A percentile compares a stretch with the other conserved stretches of the same genome.
Evolutionary conservation across 768 basidiomycete genomes (phyloP).

Genomic region (Strobilomyces confusus): DNA sequence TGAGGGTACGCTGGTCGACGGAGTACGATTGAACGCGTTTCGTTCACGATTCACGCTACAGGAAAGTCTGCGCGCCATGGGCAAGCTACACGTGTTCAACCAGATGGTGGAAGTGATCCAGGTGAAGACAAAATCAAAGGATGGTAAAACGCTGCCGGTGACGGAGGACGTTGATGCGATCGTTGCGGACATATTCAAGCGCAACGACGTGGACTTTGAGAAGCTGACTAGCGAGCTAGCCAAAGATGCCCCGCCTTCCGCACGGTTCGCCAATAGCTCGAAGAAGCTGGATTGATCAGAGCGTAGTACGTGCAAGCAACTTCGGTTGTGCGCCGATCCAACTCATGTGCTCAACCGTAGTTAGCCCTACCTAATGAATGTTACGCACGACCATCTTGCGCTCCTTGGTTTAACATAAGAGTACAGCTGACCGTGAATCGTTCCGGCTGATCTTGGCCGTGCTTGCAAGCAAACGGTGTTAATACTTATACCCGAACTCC

Average conservation of each 20-base stretch:
- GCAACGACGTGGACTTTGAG: constrained; percentile 30
- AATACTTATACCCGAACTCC: no score
- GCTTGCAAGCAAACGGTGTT: neutral
- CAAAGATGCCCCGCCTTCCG: constrained; percentile 13
- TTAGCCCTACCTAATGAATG: neutral
- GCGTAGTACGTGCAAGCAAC: neutral
- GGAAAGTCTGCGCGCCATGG: constrained; percentile 29
- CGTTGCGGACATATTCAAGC: constrained; percentile 30
- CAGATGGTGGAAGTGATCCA: constrained; percentile 34
- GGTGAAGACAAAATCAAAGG: constrained; percentile 26
- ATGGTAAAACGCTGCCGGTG: constrained; percentile 21
- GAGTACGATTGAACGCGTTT: neutral
- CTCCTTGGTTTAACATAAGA: neutral
- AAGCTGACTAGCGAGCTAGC: constrained; percentile 25
- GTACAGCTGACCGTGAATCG: neutral
- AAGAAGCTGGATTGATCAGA: constrained; percentile 28
- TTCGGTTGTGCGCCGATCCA: neutral
- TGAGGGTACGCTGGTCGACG: constrained; percentile 19
- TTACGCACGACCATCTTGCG: neutral
- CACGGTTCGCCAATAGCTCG: constrained; percentile 23
- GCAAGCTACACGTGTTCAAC: constrained; percentile 26
- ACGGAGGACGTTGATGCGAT: constrained; percentile 31
- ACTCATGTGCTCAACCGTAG: neutral
- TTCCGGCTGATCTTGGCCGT: neutral
- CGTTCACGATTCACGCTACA: constrained; percentile 7